Base-by-base conservation (phyloP, 768 basidiomycete species). In the Calvatia gigantea region DNA sequence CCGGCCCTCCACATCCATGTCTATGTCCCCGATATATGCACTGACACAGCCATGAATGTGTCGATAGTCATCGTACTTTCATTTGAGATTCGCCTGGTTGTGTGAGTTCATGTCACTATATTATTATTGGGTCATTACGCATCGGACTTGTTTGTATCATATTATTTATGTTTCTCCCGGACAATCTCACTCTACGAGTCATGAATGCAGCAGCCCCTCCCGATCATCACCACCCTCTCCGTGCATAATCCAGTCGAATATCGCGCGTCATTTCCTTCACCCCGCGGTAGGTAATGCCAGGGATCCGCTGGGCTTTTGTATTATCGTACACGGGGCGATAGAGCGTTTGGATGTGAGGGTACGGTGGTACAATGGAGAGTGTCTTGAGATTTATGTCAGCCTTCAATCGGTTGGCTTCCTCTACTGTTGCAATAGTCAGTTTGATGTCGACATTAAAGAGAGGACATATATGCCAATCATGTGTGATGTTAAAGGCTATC, bases 321-420 rank as follows among this genome's bases (percentile, higher is more conserved):
- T 54, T 54, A 32, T 46, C 44, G 23, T 19, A 54, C 4, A 9
- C 6, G 19, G 44, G 23, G 21, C 21, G 4, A n/a, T 38, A 38
- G 32, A 14, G 23, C 53, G 35, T 45, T 31, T n/a, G 53, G 23
- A 52, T 52, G 21, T 19, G n/a, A 6, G 51, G 51, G 23, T 52
- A 52, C 8, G 51, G 38, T 14, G 51, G 51, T 4, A 52, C 51
- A 14, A 52, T 42, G n/a, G 51, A 52, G 32, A 39, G 35, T 21
- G 2, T 52, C 12, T 25, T 21, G 51, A 54, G 12, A 2, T 46
- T 44, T 11, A 33, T n/a, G 4, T 25, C 14, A 23, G 15, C 3
- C 27, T 54, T 54, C 6, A 44, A n/a, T 17, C 53, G 28, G 33
- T 38, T 54, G 7, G 53, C 53, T 35, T 35, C 44, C 23, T 54